Conservation (phyloP, 331 rosid genomes). For the Prunus yedoensis region DNA sequence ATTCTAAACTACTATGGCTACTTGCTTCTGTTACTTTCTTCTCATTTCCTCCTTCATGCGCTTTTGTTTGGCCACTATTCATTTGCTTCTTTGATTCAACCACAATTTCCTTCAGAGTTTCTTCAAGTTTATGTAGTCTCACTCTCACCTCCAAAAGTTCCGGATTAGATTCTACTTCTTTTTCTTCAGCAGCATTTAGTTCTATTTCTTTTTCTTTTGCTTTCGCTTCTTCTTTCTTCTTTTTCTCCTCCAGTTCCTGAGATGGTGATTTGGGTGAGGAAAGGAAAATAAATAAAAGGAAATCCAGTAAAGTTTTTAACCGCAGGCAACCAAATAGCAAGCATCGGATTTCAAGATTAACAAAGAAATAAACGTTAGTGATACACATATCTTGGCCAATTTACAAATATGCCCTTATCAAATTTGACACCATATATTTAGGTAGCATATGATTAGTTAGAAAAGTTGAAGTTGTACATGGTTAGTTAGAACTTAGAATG, state of each 20-base stretch:
- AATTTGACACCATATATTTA: neutral
- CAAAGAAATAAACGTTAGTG: neutral
- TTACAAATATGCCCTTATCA: neutral
- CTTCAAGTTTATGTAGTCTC: conserved; percentile 82
- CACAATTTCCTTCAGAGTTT: conserved; percentile 64
- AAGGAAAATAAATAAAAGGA: conserved; percentile 12
- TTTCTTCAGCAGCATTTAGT: conserved; percentile 31
- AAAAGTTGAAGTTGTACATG: neutral
- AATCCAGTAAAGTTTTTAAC: neutral
- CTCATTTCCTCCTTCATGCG: conserved; percentile 24
- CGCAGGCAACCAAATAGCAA: neutral
- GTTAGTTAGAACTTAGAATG: neutral
- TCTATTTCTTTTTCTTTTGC: neutral
- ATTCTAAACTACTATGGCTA: conserved; percentile 15
- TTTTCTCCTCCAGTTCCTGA: conserved; percentile 70
- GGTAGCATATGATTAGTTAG: neutral
- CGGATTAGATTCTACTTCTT: conserved; percentile 28
- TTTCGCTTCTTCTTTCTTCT: conserved; percentile 40
- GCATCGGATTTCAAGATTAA: neutral
- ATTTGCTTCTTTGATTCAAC: conserved; percentile 56
- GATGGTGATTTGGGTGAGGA: conserved; percentile 25
- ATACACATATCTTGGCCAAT: neutral
- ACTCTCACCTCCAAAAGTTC: conserved; percentile 60
- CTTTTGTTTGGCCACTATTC: conserved; percentile 21
- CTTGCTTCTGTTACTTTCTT: conserved; percentile 36